Conservation (phyloP, 2,329 filamentous ascomycete genomes). For the Lomentospora prolificans region DNA sequence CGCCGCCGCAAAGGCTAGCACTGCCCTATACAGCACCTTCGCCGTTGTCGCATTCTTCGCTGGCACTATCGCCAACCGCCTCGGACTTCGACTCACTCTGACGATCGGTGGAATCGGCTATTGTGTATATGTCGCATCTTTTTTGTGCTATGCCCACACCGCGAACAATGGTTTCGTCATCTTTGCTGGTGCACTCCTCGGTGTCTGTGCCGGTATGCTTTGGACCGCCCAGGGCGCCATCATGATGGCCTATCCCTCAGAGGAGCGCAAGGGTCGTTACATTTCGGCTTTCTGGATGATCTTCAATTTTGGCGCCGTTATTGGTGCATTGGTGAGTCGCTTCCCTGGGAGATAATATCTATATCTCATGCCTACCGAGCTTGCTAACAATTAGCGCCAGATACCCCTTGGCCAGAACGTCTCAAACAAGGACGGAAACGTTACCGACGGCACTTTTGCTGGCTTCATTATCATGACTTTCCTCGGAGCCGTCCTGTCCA, state of each 20-base stretch:
- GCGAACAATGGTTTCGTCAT: conserved; percentile 60
- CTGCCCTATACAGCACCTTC: conserved; percentile 64
- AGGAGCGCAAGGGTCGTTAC: conserved; percentile 74
- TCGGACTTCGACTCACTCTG: conserved; percentile 60
- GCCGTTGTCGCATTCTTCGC: conserved; percentile 59
- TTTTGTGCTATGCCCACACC: conserved; percentile 62
- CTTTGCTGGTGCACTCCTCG: conserved; percentile 67
- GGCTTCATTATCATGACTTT: conserved; percentile 81
- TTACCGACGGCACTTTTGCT: conserved; percentile 74
- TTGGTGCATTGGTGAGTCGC: conserved; percentile 54
- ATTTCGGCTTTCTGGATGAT: conserved; percentile 93
- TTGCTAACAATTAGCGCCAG: conserved; percentile 14
- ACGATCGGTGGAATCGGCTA: conserved; percentile 69
- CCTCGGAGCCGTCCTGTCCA: conserved; percentile 57
- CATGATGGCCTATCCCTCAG: conserved; percentile 82
- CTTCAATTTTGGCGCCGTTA: conserved; percentile 85
- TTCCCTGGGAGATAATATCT: not conserved
- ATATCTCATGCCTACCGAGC: not conserved
- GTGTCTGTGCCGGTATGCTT: conserved; percentile 67
- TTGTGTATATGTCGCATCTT: conserved; percentile 61
- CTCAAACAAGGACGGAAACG: conserved; percentile 40
- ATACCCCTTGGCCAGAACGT: conserved; percentile 69
- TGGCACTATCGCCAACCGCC: conserved; percentile 66
- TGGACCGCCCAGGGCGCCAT: conserved; percentile 79
- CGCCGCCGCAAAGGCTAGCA: conserved; percentile 55